Percentiles rank a stretch among this genome's conserved stretches.
These are phyloP conservation scores for Haplosporangium sp. DNA, from an alignment of 371 early-diverging fungal species.

Conservation along the genomic window DNA sequence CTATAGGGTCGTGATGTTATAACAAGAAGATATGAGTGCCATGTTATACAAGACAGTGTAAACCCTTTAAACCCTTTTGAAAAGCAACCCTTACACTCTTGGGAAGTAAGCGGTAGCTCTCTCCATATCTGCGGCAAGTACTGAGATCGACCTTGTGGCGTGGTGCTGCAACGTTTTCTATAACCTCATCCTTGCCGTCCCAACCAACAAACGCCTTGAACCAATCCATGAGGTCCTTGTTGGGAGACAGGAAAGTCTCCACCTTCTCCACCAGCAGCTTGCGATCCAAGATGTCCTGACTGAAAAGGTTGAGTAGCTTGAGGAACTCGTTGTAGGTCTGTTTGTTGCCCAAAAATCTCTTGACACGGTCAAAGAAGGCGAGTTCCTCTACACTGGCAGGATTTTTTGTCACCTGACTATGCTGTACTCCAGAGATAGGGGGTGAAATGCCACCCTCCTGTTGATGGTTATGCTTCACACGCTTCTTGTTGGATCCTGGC, in stretches of 20 bases:
- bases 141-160: conserved; percentile 73
- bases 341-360: conserved; percentile 86
- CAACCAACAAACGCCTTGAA: conserved; percentile 97
- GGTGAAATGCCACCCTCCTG: conserved; percentile 44
- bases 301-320: conserved; percentile 95
- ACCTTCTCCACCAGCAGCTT: conserved; percentile 87
- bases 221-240: conserved; percentile 89
- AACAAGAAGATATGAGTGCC: background rate
- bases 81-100: conserved; percentile 60
- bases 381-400: conserved; percentile 79
- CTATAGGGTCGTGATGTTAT: conserved; percentile 50
- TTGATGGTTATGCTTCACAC: conserved; percentile 30
- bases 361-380: conserved; percentile 92
- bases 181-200: conserved; percentile 70
- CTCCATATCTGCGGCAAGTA: conserved; percentile 68
- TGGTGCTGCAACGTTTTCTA: conserved; percentile 58
- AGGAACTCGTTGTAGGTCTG: conserved; percentile 96
- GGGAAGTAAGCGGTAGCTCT: conserved; percentile 82
- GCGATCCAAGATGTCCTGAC: conserved; percentile 92
- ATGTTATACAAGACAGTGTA: background rate
- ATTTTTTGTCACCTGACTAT: conserved; percentile 44
- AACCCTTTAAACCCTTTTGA: background rate
- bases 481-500: conserved; percentile 49
- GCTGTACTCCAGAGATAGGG: conserved; percentile 35
- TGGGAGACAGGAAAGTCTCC: conserved; percentile 79